Conservation (phyloP, 768 basidiomycete genomes). For the Suillus bovinus region DNA sequence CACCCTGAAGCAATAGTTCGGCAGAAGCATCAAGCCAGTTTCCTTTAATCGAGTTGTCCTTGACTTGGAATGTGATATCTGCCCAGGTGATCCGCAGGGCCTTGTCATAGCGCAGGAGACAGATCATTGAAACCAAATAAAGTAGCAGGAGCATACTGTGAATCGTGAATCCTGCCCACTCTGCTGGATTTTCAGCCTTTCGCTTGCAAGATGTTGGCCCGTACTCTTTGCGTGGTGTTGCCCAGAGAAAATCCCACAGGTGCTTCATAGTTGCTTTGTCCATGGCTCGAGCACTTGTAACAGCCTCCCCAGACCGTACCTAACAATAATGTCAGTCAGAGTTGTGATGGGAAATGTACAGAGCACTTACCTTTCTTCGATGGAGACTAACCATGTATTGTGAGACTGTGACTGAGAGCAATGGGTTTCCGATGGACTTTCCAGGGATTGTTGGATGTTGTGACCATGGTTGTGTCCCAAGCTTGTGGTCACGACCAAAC, state of each 20-base stretch:
- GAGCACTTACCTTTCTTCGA: slow-evolving; percentile 22
- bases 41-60: neutral
- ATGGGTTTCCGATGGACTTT: slow-evolving; percentile 14
- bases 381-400: slow-evolving; percentile 31
- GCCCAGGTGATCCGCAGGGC: slow-evolving; percentile 33
- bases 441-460: slow-evolving; percentile 20
- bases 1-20: neutral
- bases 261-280: slow-evolving; percentile 24
- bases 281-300: slow-evolving; percentile 30
- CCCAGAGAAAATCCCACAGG: slow-evolving; percentile 28
- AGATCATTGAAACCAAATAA: slow-evolving; percentile 35
- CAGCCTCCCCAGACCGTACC: slow-evolving; percentile 23
- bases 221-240: slow-evolving; percentile 18
- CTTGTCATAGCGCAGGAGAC: slow-evolving; percentile 36
- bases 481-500: slow-evolving; percentile 26
- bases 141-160: slow-evolving; percentile 29
- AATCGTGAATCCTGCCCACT: slow-evolving; percentile 27
- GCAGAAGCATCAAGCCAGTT: neutral
- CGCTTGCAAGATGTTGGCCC: slow-evolving; percentile 6
- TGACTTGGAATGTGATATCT: slow-evolving; percentile 21
- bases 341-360: too few relatives aligned
- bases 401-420: too few relatives aligned
- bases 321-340: too few relatives aligned
- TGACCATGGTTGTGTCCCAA: slow-evolving; percentile 32
- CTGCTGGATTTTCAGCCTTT: slow-evolving; percentile 17